Base-by-base conservation (phyloP, 2,329 filamentous ascomycete genomes). In the Aquanectria penicillioides region DNA sequence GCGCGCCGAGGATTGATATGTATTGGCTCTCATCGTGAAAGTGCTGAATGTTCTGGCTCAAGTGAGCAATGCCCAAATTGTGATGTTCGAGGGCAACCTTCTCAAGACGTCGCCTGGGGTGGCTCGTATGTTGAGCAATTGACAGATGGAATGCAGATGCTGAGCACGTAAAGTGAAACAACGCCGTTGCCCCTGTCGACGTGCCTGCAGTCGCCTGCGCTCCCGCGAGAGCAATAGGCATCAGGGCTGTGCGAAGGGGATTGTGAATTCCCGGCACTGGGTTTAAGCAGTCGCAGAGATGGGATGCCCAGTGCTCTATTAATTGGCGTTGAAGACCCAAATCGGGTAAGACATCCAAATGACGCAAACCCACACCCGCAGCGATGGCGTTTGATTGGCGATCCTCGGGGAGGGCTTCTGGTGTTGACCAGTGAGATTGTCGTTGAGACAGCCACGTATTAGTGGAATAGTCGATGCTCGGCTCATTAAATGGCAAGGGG, bases 111-210 rank as follows among this genome's bases (percentile, higher is more conserved):
- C 56, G 51, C 18, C 48, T 51, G 0, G 63, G 46, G 2, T 58
- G 62, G 4, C 59, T 25, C 0, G 50, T 46, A 1, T 17, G 41
- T 2, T 54, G 41, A 10, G 58, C 67, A 13, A 54, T 57, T 1
- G 63, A 53, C 1, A 69, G 49, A 8, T 69, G 67, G 7, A 69
- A 69, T 1, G 65, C 67, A 0, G 67, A 67, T 2, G 67, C 65
- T 2, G 67, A 65, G 13, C 65, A 69, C 6, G 69, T 69, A 22
- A 69, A 63, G 13, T 69, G 65, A 1, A 69, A 69, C 6, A 69
- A 4, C 0, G 65, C 62, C 0, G 65, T 69, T 5, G 67, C 67
- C 0, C 67, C 67, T 0, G 65, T 69, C 0, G 67, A 63, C 1
- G 47, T 54, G 25, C 52, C 54, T 0, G 64, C 57, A 13, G 67